These are phyloP conservation scores for Xylariaceae sp. DNA, from an alignment of 2,329 filamentous ascomycete genomes.

Conservation along the genomic window DNA sequence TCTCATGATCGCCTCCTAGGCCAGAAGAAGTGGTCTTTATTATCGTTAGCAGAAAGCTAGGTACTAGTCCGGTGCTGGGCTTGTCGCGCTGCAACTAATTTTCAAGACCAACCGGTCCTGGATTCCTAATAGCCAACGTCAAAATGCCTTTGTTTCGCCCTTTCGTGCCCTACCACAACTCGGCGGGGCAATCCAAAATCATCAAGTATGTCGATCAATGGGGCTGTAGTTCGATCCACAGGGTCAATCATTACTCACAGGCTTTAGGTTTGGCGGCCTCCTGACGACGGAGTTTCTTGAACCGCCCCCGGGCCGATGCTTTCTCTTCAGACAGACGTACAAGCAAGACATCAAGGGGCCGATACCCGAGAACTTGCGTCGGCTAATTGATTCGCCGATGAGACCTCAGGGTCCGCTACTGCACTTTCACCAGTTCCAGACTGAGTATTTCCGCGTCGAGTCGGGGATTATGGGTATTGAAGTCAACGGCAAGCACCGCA, in stretches of 20 bases:
- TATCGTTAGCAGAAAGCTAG: too few relatives aligned
- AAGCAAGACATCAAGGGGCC: conserved; percentile 13
- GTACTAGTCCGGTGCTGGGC: too few relatives aligned
- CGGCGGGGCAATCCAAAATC: conserved; percentile 7
- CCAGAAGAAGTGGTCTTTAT: too few relatives aligned
- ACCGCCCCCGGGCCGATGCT: conserved; percentile 28
- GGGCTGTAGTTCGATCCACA: too few relatives aligned
- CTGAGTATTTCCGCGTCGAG: conserved; percentile 31
- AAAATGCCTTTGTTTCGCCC: conserved; percentile 12
- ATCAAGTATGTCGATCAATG: conserved; percentile 6
- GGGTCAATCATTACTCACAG: neutral
- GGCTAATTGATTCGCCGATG: neutral
- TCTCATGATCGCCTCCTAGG: too few relatives aligned
- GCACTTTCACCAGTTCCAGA: conserved; percentile 35
- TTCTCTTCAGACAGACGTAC: conserved; percentile 29
- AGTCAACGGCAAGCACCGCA: conserved; percentile 25
- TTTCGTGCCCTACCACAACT: conserved; percentile 11
- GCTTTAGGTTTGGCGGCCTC: conserved; percentile 24
- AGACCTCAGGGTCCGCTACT: conserved; percentile 24
- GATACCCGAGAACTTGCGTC: conserved; percentile 7
- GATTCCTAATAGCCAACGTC: too few relatives aligned
- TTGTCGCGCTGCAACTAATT: too few relatives aligned
- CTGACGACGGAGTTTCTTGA: conserved; percentile 28
- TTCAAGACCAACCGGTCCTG: too few relatives aligned
- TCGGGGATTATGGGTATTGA: conserved; percentile 31